A percentile compares a stretch with the other conserved stretches of the same genome.
These are phyloP conservation scores for Pythium rishiriense DNA, from an alignment of 352 stramenopile genomes.

Conservation along the genomic window DNA sequence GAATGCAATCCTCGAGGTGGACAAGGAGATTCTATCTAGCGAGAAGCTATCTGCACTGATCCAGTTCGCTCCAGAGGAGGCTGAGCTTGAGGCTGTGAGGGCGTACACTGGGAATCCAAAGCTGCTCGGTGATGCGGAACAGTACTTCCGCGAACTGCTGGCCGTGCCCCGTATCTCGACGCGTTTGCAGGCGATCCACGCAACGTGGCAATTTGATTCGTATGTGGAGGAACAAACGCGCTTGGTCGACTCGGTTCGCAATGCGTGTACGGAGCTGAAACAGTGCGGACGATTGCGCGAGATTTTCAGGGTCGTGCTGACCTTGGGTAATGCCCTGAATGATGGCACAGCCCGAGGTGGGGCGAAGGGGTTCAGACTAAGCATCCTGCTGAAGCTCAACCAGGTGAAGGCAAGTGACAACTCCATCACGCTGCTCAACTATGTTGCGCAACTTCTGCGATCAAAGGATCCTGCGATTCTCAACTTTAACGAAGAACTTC, in stretches of 20 bases:
- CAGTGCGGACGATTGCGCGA: constrained; percentile 86
- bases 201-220: constrained; percentile 83
- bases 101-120: constrained; percentile 69
- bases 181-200: constrained; percentile 75
- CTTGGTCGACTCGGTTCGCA: constrained; percentile 80
- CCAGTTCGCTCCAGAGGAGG: constrained; percentile 76
- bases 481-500: constrained; percentile 73
- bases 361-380: constrained; percentile 87
- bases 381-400: constrained; percentile 87
- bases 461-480: constrained; percentile 67
- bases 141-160: constrained; percentile 79
- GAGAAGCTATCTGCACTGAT: constrained; percentile 74
- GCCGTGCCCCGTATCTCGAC: constrained; percentile 59
- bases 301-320: constrained; percentile 83
- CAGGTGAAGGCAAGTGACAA: constrained; percentile 86
- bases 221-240: constrained; percentile 79
- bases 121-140: constrained; percentile 74
- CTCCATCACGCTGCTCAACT: constrained; percentile 82
- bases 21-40: constrained; percentile 74
- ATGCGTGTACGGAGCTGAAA: constrained; percentile 90
- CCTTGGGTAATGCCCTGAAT: constrained; percentile 91
- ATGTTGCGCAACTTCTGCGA: constrained; percentile 69
- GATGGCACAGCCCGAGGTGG: constrained; percentile 80
- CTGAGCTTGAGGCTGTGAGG: constrained; percentile 65
- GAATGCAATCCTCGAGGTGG: constrained; percentile 72